These are phyloP conservation scores for Candida loeiensis DNA, from an alignment of 805 yeast species.

Conservation along the genomic window DNA sequence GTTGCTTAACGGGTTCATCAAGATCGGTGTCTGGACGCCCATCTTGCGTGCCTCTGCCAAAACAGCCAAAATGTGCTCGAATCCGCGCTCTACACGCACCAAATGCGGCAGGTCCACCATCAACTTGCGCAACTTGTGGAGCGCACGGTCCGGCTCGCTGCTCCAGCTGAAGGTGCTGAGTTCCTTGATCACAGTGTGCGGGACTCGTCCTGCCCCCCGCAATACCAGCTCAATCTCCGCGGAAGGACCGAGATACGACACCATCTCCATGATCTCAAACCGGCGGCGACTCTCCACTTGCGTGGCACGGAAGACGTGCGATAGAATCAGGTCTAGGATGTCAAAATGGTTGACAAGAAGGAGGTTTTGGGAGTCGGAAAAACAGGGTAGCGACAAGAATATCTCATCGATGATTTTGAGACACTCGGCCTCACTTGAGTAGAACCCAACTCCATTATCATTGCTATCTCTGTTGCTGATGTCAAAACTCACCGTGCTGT, in stretches of 20 bases:
- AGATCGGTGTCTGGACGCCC: conserved; percentile 55
- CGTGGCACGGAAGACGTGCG: conserved; percentile 74
- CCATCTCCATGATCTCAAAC: conserved; percentile 59
- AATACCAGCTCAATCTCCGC: conserved; percentile 49
- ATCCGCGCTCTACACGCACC: conserved; percentile 56
- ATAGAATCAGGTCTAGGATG: conserved; percentile 60
- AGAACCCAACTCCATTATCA: conserved; percentile 35
- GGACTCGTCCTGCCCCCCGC: conserved; percentile 44
- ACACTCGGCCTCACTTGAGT: conserved; percentile 76
- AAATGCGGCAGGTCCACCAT: conserved; percentile 73
- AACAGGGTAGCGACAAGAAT: conserved; percentile 61
- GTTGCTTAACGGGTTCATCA: conserved; percentile 78
- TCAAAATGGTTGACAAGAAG: conserved; percentile 79
- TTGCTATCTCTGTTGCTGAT: conserved; percentile 48
- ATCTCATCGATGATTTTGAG: conserved; percentile 79
- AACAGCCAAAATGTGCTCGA: conserved; percentile 61
- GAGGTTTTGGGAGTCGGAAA: conserved; percentile 48
- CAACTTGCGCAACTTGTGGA: conserved; percentile 56
- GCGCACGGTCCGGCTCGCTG: conserved; percentile 63
- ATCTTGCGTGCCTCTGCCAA: conserved; percentile 50
- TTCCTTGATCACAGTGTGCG: conserved; percentile 80
- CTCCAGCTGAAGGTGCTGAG: conserved; percentile 75
- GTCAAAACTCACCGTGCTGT: conserved; percentile 85
- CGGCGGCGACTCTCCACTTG: conserved; percentile 62
- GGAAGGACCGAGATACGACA: conserved; percentile 76